These are phyloP conservation scores for Cyberlindnera maclurae DNA, from an alignment of 805 yeast genomes.

Conservation along the genomic window DNA sequence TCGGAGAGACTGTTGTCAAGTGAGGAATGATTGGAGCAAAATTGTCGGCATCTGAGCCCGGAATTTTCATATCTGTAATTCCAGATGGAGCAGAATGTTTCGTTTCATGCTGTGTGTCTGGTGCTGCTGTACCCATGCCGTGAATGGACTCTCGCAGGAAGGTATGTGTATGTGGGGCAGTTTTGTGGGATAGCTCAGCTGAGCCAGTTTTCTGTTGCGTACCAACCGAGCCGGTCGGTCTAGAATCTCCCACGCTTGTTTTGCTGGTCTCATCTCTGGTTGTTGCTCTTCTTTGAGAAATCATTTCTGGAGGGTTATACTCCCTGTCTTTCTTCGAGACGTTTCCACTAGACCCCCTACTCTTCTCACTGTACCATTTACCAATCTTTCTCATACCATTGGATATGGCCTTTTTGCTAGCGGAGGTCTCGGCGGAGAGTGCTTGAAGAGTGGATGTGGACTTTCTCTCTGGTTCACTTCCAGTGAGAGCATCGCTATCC, in stretches of 20 bases:
- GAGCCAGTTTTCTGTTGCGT: neutral
- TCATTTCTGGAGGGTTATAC: conserved; percentile 55
- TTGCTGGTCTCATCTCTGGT: conserved; percentile 8
- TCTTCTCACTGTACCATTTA: conserved; percentile 59
- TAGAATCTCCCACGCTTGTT: conserved; percentile 8
- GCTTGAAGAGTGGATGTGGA: conserved; percentile 17
- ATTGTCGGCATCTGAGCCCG: conserved; percentile 7
- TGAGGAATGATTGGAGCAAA: conserved; percentile 1
- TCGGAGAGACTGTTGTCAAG: conserved; percentile 5
- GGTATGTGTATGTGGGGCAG: conserved; percentile 23
- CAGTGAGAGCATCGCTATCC: conserved; percentile 11
- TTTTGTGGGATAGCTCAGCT: conserved; percentile 1
- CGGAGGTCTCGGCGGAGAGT: conserved; percentile 21
- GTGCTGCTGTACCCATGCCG: conserved; percentile 12
- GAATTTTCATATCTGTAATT: conserved; percentile 20
- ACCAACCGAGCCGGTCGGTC: conserved; percentile 5
- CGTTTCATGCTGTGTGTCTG: conserved; percentile 9
- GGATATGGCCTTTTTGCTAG: conserved; percentile 32
- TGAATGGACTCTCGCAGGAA: conserved; percentile 23
- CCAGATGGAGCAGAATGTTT: conserved; percentile 16
- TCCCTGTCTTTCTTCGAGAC: conserved; percentile 2
- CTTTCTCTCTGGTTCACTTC: conserved; percentile 3
- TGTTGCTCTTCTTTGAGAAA: conserved; percentile 41
- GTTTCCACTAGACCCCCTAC: conserved; percentile 13
- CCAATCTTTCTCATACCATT: conserved; percentile 53